These are phyloP conservation scores for Erythrophleum ivorense DNA, from an alignment of 331 rosid genomes.

Conservation along the genomic window DNA sequence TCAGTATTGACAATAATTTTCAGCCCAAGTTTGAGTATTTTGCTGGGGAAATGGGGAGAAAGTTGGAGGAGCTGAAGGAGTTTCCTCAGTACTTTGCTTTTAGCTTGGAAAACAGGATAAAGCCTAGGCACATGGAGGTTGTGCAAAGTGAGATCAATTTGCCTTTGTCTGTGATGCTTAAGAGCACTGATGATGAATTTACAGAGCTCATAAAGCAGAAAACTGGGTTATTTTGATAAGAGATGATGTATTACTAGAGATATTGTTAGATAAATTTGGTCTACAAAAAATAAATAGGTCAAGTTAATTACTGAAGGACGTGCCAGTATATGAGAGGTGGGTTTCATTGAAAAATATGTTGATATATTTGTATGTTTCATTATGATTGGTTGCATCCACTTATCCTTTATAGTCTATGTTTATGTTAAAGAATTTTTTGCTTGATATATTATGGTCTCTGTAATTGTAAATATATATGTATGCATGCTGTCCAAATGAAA, in stretches of 20 bases:
- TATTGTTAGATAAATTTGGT: neutral
- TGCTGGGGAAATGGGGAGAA: constrained; percentile 58
- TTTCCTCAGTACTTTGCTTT: constrained; percentile 92
- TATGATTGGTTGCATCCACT: neutral
- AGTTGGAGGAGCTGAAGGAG: constrained; percentile 66
- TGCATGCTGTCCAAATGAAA: constrained; percentile 10
- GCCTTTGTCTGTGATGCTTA: constrained; percentile 78
- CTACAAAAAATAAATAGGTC: no score
- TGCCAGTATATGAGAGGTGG: neutral
- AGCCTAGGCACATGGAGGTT: constrained; percentile 71
- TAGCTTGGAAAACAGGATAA: constrained; percentile 91
- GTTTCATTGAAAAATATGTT: neutral
- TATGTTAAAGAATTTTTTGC: constrained; percentile 2
- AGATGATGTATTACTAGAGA: neutral
- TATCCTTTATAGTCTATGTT: neutral
- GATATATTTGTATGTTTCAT: neutral
- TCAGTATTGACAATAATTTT: constrained; percentile 86
- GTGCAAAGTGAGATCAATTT: constrained; percentile 52
- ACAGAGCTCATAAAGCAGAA: constrained; percentile 46
- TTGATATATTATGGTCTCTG: neutral
- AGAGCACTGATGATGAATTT: constrained; percentile 80
- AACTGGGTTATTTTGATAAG: constrained; percentile 29
- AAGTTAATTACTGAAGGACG: neutral
- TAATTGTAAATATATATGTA: constrained; percentile 20
- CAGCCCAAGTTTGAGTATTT: constrained; percentile 80